Evolutionary conservation across 345 rosid genomes (phyloP), one percentile per base, ranked within the genome.

Genomic region (Murraya koenigii): DNA sequence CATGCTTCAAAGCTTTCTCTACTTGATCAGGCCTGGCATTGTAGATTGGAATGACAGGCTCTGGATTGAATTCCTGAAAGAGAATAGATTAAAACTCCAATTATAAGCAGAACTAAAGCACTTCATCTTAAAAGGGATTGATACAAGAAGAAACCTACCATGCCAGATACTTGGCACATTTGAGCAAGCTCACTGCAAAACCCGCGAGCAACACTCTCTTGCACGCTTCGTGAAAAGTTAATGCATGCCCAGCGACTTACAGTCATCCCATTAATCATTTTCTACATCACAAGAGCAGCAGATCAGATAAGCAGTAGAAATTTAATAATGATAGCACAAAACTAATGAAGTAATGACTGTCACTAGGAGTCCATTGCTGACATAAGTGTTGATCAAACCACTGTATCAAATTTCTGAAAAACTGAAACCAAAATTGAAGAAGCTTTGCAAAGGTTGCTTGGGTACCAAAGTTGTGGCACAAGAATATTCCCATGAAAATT

Each of bases 151-250:
- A 28, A 63, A 81, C 69, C 5, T 87, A 96, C 99, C 99, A 97
- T 97, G 85, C 99, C 99, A n/a, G 97, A 97, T 30, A 97, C 91
- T 89, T 93, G 94, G 71, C 99, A 97, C 98, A 94, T 94, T 81
- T 97, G 98, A 79, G 89, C 92, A 79, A 97, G 97, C 69, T 97
- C 99, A 81, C 69, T 89, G 85, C 97, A 97, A 77, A 97, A 97
- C 17, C 94, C 98, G 8, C 91, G 93, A 44, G 97, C 99, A 80
- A 91, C 90, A 41, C 86, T 93, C 75, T 97, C 99, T 89, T 97
- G 99, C 36, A 97, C 98, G 36, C 91, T 94, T 35, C 94, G 88
- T 65, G 98, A 97, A 80, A 97, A 97, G 89, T 97, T 94, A 73
- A 97, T 92, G 81, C 99, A 97, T 3, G 96, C 93, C 99, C 99